These are phyloP conservation scores for Tylopilus sp. DNA, from an alignment of 768 basidiomycete genomes.

Conservation along the genomic window DNA sequence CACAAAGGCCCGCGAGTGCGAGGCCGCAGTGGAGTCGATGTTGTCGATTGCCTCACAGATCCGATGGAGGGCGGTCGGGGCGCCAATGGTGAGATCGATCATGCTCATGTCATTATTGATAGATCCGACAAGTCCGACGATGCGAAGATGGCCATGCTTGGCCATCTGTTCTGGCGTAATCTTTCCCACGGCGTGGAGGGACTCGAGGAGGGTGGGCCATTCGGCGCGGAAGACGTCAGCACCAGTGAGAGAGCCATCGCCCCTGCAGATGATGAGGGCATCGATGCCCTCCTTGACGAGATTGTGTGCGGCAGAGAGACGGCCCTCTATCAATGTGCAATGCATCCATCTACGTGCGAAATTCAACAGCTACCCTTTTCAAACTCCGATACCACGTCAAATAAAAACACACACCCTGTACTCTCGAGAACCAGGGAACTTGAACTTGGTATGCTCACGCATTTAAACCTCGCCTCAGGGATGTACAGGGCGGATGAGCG, in stretches of 20 bases:
- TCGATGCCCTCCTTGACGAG: slow-evolving; percentile 96
- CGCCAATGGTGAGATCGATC: slow-evolving; percentile 97
- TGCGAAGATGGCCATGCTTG: slow-evolving; percentile 81
- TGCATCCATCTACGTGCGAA: slow-evolving; percentile 29
- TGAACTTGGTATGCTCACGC: no score
- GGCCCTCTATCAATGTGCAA: slow-evolving; percentile 84
- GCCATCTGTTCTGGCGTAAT: slow-evolving; percentile 73
- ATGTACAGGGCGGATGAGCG: no score
- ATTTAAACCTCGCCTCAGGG: no score
- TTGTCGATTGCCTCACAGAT: slow-evolving; percentile 99
- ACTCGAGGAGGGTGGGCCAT: slow-evolving; percentile 83
- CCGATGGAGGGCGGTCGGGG: slow-evolving; percentile 90
- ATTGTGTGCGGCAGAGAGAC: slow-evolving; percentile 84
- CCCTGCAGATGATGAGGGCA: slow-evolving; percentile 94
- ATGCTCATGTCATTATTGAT: slow-evolving; percentile 99
- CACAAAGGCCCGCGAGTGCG: slow-evolving; percentile 96
- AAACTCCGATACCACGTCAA: slow-evolving; percentile 30
- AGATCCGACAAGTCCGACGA: slow-evolving; percentile 97
- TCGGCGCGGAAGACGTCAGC: slow-evolving; percentile 92
- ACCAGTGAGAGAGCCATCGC: slow-evolving; percentile 95
- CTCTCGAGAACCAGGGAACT: no score
- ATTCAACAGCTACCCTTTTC: slow-evolving; percentile 30
- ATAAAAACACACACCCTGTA: neutral
- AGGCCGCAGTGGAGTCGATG: slow-evolving; percentile 94
- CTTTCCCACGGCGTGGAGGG: slow-evolving; percentile 64